Base-by-base conservation (phyloP, 2,329 filamentous ascomycete genomes). In the Mariannaea elegans region DNA sequence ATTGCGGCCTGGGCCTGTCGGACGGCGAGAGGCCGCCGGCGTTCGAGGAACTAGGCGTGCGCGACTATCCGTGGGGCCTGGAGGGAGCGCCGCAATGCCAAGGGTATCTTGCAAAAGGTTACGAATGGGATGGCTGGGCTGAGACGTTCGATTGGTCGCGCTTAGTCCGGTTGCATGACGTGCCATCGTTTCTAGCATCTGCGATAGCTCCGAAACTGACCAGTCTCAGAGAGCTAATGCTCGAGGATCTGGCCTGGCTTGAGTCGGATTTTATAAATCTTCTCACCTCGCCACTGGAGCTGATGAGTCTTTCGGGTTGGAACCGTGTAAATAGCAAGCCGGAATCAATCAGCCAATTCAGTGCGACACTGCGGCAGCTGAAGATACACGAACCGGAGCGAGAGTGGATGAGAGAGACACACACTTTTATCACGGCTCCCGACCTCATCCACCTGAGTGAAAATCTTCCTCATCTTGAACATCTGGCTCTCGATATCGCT, bases 71-170 rank as follows among this genome's bases (percentile, higher is more conserved):
- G 0, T 62, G 60, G 60, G 60, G 56, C 1, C 3, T 41, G 3
- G 29, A 45, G 42, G 51, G 36, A 21, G 21, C 2, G 1, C 23
- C 12, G 1, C 31, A 34, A 4, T 47, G 21, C 19, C 50, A 46
- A n/a, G 56, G 60, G 2, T 62, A 62, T 50, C 7, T 31, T 13
- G 38, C 7, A 3, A 13, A 36, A 16, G 52, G 18, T 7, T 39
- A 18, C 6, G 47, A 56, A n/a, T 34, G 42, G 52, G 9, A 45
- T 2, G 38, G 38, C 38, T 63, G 60, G 60, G 44, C 44, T 4
- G 13, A 50, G 2, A 24, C 2, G 3, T 60, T 63, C 21, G 60
- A 60, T 16, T 63, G 60, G 56, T 63, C 60, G 14, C 52, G 16
- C 3, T 18, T 63, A 29, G 44, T 38, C 3, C 60, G 52, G 2